A percentile compares a stretch with the other conserved stretches of the same genome.
Evolutionary conservation across 2,329 filamentous ascomycete genomes (phyloP).

Genomic region (Penicillium sp.): DNA sequence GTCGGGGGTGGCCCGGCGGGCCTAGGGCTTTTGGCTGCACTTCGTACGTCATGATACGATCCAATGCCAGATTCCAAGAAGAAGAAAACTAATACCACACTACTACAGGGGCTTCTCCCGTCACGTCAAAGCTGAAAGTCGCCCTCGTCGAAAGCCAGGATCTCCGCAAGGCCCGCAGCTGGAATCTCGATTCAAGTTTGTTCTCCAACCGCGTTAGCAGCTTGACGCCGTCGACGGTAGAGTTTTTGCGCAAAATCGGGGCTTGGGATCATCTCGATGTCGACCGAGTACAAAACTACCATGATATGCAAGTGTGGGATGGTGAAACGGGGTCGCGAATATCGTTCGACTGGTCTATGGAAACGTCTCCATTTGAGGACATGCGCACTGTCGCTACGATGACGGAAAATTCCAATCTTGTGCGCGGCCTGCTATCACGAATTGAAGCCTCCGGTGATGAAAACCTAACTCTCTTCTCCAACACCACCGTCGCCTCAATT

Average conservation of each 20-base stretch:
- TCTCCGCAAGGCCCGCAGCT: constrained; percentile 69
- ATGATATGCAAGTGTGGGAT: constrained; percentile 99
- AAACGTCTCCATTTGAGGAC: constrained; percentile 52
- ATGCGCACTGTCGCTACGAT: constrained; percentile 83
- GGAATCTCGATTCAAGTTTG: constrained; percentile 67
- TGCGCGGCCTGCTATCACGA: constrained; percentile 73
- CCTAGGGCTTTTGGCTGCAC: constrained; percentile 76
- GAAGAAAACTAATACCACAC: constrained; percentile 8
- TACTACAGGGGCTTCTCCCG: constrained; percentile 70
- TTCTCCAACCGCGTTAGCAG: constrained; percentile 97
- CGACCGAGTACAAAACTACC: constrained; percentile 80
- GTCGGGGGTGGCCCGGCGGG: constrained; percentile 89
- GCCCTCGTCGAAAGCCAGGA: constrained; percentile 92
- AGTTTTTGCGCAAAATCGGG: constrained; percentile 80
- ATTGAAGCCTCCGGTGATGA: constrained; percentile 68
- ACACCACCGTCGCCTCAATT: constrained; percentile 79
- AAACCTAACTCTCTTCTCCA: constrained; percentile 71
- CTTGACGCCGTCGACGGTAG: constrained; percentile 84
- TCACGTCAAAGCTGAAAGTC: constrained; percentile 76
- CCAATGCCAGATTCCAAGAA: background rate
- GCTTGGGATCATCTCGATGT: constrained; percentile 79
- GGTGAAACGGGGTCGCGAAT: constrained; percentile 85
- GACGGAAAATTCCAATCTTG: constrained; percentile 92
- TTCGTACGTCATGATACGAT: constrained; percentile 61
- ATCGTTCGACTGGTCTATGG: constrained; percentile 76